A percentile compares a stretch with the other conserved stretches of the same genome.
Conservation (phyloP, 1,139 yeast species). For the Oligophagozyma castellii region DNA sequence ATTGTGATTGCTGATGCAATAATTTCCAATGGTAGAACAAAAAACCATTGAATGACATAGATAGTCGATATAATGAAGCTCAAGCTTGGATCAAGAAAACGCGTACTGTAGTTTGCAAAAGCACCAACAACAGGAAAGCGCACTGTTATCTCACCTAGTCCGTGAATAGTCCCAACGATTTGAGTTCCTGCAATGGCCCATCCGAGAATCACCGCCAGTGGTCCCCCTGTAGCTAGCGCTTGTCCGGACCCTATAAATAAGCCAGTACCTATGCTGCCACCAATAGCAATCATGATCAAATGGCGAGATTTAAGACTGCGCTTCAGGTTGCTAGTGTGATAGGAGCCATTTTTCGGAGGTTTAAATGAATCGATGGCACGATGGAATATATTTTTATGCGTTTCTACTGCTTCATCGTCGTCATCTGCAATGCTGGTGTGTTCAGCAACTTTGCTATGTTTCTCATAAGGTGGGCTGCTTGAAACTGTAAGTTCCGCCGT, state of each 20-base stretch:
- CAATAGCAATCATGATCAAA: slow-evolving; percentile 41
- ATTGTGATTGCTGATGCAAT: slow-evolving; percentile 62
- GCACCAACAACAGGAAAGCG: slow-evolving; percentile 61
- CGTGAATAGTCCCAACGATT: slow-evolving; percentile 54
- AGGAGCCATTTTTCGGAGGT: slow-evolving; percentile 13
- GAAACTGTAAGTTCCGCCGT: no score
- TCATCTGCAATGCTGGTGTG: no score
- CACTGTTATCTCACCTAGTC: slow-evolving; percentile 55
- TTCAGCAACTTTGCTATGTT: no score
- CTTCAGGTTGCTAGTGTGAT: slow-evolving; percentile 11
- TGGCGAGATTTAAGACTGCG: slow-evolving; percentile 10
- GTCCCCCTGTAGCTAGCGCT: slow-evolving; percentile 51
- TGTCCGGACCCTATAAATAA: slow-evolving; percentile 53
- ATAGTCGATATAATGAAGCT: slow-evolving; percentile 69
- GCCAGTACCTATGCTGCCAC: slow-evolving; percentile 78
- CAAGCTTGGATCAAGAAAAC: slow-evolving; percentile 55
- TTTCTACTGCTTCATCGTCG: not conserved
- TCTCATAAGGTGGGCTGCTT: no score
- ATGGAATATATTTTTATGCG: slow-evolving; percentile 6
- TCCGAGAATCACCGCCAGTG: slow-evolving; percentile 45
- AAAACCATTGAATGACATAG: slow-evolving; percentile 58
- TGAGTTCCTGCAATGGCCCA: slow-evolving; percentile 37
- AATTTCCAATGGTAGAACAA: slow-evolving; percentile 54
- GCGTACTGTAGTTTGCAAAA: slow-evolving; percentile 50
- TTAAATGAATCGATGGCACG: slow-evolving; percentile 11